These are phyloP conservation scores for Trifolium dubium DNA, from an alignment of 306 rosid species.

Conservation along the genomic window DNA sequence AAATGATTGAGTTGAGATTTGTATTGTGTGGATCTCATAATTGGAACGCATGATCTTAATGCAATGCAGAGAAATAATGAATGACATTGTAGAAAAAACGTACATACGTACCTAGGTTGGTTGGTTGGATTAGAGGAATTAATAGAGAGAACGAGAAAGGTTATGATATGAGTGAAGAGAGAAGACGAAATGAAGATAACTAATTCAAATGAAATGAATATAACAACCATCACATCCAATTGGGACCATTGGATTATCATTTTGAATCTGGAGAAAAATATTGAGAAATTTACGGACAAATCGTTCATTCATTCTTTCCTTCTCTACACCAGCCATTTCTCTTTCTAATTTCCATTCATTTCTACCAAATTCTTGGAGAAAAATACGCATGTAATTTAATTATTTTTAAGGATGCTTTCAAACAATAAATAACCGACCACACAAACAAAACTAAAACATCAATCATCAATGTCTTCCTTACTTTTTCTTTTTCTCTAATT, in stretches of 20 bases:
- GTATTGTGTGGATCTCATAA: background rate
- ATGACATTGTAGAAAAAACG: too few species aligned
- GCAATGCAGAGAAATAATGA: too few species aligned
- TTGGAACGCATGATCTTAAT: too few species aligned
- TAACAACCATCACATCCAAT: constrained; percentile 35
- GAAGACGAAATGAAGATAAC: constrained; percentile 35
- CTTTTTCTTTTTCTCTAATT: too few species aligned
- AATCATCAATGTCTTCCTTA: too few species aligned
- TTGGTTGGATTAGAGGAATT: background rate
- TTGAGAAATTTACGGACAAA: constrained; percentile 40
- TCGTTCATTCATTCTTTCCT: constrained; percentile 1
- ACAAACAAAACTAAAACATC: background rate
- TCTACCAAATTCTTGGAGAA: constrained; percentile 12
- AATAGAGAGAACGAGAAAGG: background rate
- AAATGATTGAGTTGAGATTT: background rate
- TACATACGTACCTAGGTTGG: background rate
- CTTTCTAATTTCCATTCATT: constrained; percentile 3
- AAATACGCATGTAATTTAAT: constrained; percentile 14
- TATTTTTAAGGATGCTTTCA: constrained; percentile 31
- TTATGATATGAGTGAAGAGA: background rate
- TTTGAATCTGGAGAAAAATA: constrained; percentile 15
- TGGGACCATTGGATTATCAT: constrained; percentile 38
- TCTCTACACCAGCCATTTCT: constrained; percentile 3
- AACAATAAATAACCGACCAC: background rate
- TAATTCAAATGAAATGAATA: constrained; percentile 42